Conservation (phyloP, 73 alveolate species). For the Paraurostyla sp. region DNA sequence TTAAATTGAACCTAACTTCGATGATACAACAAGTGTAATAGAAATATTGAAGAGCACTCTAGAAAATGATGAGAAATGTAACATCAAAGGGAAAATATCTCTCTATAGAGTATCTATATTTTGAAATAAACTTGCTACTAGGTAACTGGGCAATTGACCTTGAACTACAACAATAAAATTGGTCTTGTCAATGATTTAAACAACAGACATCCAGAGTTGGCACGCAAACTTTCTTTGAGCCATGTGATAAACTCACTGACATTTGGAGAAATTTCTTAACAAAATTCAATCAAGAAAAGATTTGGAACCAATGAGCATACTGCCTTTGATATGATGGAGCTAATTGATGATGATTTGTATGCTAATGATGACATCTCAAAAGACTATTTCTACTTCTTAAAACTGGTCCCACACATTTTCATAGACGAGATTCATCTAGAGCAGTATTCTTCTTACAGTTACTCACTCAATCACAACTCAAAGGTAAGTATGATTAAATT, state of each 20-base stretch:
- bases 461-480: slow-evolving; percentile 50
- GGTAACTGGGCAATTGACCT: slow-evolving; percentile 29
- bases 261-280: slow-evolving; percentile 33
- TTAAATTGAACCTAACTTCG: not conserved
- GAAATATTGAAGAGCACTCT: not conserved
- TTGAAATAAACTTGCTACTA: not conserved
- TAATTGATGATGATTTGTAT: slow-evolving; percentile 4
- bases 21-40: not conserved
- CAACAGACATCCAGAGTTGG: not conserved
- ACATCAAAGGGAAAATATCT: slow-evolving; percentile 8
- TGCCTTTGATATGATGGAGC: slow-evolving; percentile 11
- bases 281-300: not conserved
- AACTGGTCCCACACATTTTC: slow-evolving; percentile 51
- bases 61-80: slow-evolving; percentile 1
- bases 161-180: not conserved
- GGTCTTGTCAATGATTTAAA: not conserved
- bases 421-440: slow-evolving; percentile 34
- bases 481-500: not conserved
- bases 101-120: not conserved
- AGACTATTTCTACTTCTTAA: slow-evolving; percentile 51
- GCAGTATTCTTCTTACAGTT: slow-evolving; percentile 8
- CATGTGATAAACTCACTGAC: slow-evolving; percentile 43
- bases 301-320: slow-evolving; percentile 42
- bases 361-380: not conserved
- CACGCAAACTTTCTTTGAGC: not conserved